These are phyloP conservation scores for Oryza glumipatula DNA, from an alignment of 176 grass and related monocot genomes.

Conservation along the genomic window DNA sequence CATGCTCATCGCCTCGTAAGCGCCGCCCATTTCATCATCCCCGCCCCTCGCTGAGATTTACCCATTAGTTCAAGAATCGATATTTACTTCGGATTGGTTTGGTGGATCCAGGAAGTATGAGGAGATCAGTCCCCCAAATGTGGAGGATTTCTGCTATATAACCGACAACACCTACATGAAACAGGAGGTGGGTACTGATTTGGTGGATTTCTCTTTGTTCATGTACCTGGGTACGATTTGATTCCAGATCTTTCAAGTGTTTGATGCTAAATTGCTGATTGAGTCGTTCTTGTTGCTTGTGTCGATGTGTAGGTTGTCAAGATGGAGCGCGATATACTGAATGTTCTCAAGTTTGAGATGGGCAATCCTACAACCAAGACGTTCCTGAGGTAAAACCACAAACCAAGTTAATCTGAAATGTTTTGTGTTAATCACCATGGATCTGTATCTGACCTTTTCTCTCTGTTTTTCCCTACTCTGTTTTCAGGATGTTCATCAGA, in stretches of 20 bases:
- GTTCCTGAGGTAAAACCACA: slow-evolving; percentile 64
- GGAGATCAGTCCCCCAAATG: slow-evolving; percentile 69
- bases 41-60: background rate
- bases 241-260: background rate
- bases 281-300: background rate
- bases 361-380: slow-evolving; percentile 87
- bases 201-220: background rate
- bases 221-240: background rate
- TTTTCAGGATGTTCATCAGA: slow-evolving; percentile 65
- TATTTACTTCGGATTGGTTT: background rate
- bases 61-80: background rate
- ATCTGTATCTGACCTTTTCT: slow-evolving; percentile 13
- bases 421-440: background rate
- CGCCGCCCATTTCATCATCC: background rate
- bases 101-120: slow-evolving; percentile 61
- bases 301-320: slow-evolving; percentile 47
- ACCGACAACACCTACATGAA: slow-evolving; percentile 70
- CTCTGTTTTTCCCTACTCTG: slow-evolving; percentile 9
- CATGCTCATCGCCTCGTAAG: slow-evolving; percentile 84
- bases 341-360: slow-evolving; percentile 76
- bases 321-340: slow-evolving; percentile 62
- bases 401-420: background rate
- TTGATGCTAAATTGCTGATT: background rate
- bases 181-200: slow-evolving; percentile 45
- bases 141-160: slow-evolving; percentile 77